Percentiles rank a stretch among this genome's conserved stretches.
Evolutionary conservation across 768 basidiomycete genomes (phyloP).

Genomic region (Boletus bicolor): DNA sequence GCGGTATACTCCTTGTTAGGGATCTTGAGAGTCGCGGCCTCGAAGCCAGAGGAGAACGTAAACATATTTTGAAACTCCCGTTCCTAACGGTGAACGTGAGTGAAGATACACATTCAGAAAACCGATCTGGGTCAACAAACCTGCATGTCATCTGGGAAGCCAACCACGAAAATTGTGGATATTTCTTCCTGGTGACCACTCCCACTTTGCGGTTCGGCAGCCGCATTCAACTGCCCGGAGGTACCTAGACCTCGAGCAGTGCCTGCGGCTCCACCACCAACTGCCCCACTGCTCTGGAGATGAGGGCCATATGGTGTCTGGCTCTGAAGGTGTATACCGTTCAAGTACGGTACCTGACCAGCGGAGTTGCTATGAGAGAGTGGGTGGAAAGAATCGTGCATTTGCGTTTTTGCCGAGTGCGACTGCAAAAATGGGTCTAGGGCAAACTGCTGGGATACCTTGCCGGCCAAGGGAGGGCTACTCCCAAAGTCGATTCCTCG

Average conservation of each 20-base stretch:
- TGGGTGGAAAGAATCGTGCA: slow-evolving; percentile 34
- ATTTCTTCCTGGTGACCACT: slow-evolving; percentile 71
- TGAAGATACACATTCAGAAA: slow-evolving; percentile 9
- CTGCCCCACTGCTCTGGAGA: slow-evolving; percentile 43
- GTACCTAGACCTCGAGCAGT: slow-evolving; percentile 27
- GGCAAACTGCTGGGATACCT: slow-evolving; percentile 31
- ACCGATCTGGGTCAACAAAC: slow-evolving; percentile 43
- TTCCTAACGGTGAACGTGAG: slow-evolving; percentile 54
- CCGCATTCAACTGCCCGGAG: slow-evolving; percentile 28
- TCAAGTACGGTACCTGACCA: slow-evolving; percentile 36
- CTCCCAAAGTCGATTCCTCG: slow-evolving; percentile 34
- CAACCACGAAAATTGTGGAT: slow-evolving; percentile 96
- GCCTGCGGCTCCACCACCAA: slow-evolving; percentile 19
- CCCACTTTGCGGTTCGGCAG: slow-evolving; percentile 22
- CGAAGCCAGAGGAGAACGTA: slow-evolving; percentile 92
- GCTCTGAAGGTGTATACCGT: slow-evolving; percentile 54
- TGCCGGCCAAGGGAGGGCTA: slow-evolving; percentile 23
- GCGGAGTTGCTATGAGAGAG: slow-evolving; percentile 31
- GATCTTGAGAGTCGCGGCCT: slow-evolving; percentile 96
- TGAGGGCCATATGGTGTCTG: slow-evolving; percentile 78
- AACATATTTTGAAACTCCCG: slow-evolving; percentile 99
- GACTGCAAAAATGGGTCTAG: slow-evolving; percentile 34
- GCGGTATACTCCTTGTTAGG: slow-evolving; percentile 88
- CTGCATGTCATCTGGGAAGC: slow-evolving; percentile 99
- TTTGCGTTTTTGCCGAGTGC: slow-evolving; percentile 27